Conservation (phyloP, 192 early-diverging fungal genomes). For the Rhizoclosmatium sp. region DNA sequence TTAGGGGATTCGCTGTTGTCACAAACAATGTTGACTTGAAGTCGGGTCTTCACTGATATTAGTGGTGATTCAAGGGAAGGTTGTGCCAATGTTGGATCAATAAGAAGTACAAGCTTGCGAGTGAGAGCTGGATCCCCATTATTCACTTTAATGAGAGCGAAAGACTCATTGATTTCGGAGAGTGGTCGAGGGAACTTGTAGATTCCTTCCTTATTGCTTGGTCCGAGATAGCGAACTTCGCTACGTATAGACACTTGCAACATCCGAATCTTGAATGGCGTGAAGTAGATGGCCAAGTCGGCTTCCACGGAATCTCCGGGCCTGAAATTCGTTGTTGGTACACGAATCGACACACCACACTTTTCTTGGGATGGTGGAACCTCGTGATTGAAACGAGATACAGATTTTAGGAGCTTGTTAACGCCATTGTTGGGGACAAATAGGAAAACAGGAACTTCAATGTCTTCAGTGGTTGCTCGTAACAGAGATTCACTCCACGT, state of each 20-base stretch:
- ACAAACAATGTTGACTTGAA: conserved; percentile 7
- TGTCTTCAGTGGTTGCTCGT: background rate
- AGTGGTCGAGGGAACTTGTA: conserved; percentile 6
- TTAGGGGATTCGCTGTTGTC: conserved; percentile 2
- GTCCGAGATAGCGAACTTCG: background rate
- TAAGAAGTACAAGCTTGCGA: background rate
- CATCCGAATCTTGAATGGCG: conserved; percentile 2
- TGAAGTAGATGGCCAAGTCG: background rate
- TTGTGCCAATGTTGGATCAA: conserved; percentile 1
- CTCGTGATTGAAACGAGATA: background rate
- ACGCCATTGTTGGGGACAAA: background rate
- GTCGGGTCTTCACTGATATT: conserved; percentile 5
- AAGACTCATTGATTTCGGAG: background rate
- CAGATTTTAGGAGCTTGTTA: background rate
- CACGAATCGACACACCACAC: background rate
- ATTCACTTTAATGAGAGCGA: background rate
- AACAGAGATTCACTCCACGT: background rate
- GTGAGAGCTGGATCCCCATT: background rate
- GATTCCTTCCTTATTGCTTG: background rate
- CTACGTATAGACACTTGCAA: background rate
- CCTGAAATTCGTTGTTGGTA: background rate
- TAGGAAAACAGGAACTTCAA: conserved; percentile 10
- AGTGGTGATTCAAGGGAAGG: conserved; percentile 5
- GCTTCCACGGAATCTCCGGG: background rate
- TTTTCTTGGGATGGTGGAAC: background rate